Percentiles rank a stretch among this genome's conserved stretches.
phyloP scores from a whole-genome alignment of 2,329 filamentous ascomycete genomes.

The Trichoderma citrinoviride region DNA sequence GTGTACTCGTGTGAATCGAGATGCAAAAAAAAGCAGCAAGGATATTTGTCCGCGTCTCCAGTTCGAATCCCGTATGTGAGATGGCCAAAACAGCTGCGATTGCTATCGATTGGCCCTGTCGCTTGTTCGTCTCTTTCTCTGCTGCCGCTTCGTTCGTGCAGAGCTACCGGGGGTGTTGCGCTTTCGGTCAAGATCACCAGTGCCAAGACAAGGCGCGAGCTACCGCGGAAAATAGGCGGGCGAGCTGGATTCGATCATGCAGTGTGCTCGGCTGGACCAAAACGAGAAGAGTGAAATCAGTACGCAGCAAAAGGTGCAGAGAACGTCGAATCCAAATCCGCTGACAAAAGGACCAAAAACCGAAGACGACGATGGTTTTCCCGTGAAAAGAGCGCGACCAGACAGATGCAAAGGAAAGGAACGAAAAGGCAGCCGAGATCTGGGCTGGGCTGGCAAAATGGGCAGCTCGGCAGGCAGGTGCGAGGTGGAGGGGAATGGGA shows the following conservation, averaged over 20 bases:
- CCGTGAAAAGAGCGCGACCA: not conserved
- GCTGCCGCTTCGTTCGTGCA: not conserved
- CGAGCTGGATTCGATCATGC: not conserved
- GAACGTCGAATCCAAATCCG: constrained; percentile 1
- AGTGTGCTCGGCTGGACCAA: not conserved
- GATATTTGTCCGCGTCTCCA: not conserved
- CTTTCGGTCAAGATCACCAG: constrained; percentile 1
- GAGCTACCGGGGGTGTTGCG: not conserved
- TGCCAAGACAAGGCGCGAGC: constrained; percentile 9
- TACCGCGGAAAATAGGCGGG: not conserved
- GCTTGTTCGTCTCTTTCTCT: not conserved
- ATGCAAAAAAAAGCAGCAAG: not conserved
- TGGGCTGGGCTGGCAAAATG: not conserved
- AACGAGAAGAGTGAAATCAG: not conserved
- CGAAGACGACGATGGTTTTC: not conserved
- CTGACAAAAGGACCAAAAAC: not conserved
- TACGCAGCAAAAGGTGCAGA: not conserved
- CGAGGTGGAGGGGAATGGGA: not conserved
- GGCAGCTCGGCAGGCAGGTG: not conserved
- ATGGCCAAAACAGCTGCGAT: not conserved
- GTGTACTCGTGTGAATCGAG: not conserved
- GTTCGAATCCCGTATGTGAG: not conserved
- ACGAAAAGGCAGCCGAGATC: not conserved
- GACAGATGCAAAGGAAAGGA: constrained; percentile 5
- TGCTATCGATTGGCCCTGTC: not conserved